These are phyloP conservation scores for Camellia oleifera DNA, from an alignment of 179 eudicot genomes.

Conservation along the genomic window DNA sequence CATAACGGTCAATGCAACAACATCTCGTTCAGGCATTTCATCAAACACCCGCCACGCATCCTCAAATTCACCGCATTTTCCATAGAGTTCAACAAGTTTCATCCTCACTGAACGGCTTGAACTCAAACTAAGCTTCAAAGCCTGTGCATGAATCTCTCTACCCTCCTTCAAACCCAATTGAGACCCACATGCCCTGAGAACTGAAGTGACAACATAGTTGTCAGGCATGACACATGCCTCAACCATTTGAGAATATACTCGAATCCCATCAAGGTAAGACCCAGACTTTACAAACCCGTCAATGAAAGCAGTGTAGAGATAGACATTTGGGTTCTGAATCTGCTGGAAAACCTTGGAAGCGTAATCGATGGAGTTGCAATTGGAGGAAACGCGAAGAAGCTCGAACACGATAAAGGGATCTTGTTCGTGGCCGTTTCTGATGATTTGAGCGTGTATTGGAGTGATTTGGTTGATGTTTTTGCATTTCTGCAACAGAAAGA, in stretches of 20 bases:
- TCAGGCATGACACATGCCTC: neutral
- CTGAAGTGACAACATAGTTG: neutral
- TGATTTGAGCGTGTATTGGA: conserved; percentile 1
- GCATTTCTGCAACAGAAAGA: neutral
- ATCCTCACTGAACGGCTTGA: neutral
- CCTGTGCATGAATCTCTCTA: conserved; percentile 9
- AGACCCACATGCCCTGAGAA: conserved; percentile 9
- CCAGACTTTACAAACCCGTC: conserved; percentile 8
- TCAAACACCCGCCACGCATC: conserved; percentile 11
- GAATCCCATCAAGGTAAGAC: neutral
- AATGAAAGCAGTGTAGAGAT: conserved; percentile 16
- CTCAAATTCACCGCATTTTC: neutral
- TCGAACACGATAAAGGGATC: conserved; percentile 1
- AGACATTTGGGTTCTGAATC: conserved; percentile 12
- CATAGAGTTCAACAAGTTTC: conserved; percentile 9
- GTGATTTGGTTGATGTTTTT: neutral
- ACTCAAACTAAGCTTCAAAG: conserved; percentile 1
- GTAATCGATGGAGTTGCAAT: neutral
- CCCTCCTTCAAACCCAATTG: conserved; percentile 1
- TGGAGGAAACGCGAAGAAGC: neutral
- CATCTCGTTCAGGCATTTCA: conserved; percentile 14
- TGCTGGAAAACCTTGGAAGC: conserved; percentile 12
- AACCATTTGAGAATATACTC: conserved; percentile 6
- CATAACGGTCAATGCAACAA: conserved; percentile 8
- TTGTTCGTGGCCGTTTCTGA: neutral